These are phyloP conservation scores for Eremochloa ophiuroides DNA, from an alignment of 176 grass and related monocot species.

Conservation along the genomic window DNA sequence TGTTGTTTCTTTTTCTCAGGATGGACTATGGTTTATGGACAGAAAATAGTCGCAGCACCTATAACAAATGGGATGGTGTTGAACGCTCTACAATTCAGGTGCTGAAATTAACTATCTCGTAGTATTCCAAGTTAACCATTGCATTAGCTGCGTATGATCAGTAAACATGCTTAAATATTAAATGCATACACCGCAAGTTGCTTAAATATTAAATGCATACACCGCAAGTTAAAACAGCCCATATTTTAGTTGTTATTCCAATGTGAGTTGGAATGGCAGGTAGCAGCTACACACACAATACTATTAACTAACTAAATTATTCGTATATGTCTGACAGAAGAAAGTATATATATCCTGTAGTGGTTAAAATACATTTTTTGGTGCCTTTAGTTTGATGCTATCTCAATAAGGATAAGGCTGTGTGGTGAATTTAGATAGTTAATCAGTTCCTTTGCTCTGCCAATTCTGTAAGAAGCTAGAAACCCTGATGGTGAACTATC, in stretches of 20 bases:
- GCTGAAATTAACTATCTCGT: background rate
- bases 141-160: background rate
- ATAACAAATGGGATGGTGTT: slow-evolving; percentile 99
- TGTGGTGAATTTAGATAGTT: background rate
- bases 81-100: slow-evolving; percentile 91
- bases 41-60: slow-evolving; percentile 81
- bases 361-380: background rate
- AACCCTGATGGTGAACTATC: background rate
- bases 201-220: background rate
- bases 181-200: background rate
- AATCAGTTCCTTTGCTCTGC: background rate
- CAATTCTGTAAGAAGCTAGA: background rate
- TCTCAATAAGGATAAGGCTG: background rate
- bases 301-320: background rate
- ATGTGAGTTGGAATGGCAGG: background rate
- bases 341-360: background rate
- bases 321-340: background rate
- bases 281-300: background rate
- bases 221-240: background rate
- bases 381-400: background rate
- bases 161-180: background rate
- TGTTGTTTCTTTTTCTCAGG: slow-evolving; percentile 33
- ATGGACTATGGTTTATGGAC: slow-evolving; percentile 96
- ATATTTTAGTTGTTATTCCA: background rate
- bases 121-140: background rate